Percentiles rank a stretch among this genome's conserved stretches.
Conservation (phyloP, 2,329 filamentous ascomycete genomes). For the Ophiocordyceps unilateralis region DNA sequence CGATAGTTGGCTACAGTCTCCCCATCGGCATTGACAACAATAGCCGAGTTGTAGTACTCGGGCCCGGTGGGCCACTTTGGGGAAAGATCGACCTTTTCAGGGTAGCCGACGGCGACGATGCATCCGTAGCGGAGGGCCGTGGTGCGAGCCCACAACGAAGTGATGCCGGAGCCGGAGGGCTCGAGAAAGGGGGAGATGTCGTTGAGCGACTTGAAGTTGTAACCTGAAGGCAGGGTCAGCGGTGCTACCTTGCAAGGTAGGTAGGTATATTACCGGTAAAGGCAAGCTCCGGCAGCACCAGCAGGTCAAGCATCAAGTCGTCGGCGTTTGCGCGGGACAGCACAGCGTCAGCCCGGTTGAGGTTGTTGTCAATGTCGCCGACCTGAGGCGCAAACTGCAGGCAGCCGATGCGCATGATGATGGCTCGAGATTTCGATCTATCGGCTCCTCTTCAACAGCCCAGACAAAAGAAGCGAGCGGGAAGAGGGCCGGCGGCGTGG, state of each 20-base stretch:
- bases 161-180: slow-evolving; percentile 44
- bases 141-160: slow-evolving; percentile 52
- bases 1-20: slow-evolving; percentile 44
- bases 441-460: neutral
- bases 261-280: no score
- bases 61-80: slow-evolving; percentile 30
- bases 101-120: slow-evolving; percentile 55
- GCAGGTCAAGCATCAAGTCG: slow-evolving; percentile 52
- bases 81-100: slow-evolving; percentile 43
- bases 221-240: slow-evolving; percentile 30
- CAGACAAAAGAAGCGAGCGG: no score
- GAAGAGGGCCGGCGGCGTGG: no score
- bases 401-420: slow-evolving; percentile 48
- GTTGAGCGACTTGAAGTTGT: slow-evolving; percentile 56
- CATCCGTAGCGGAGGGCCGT: slow-evolving; percentile 51
- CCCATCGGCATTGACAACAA: slow-evolving; percentile 39
- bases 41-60: slow-evolving; percentile 36
- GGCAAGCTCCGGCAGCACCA: slow-evolving; percentile 61
- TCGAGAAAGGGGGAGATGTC: slow-evolving; percentile 57
- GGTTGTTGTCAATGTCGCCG: slow-evolving; percentile 52
- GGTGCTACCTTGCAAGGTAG: no score
- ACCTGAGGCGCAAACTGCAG: slow-evolving; percentile 58
- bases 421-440: no score
- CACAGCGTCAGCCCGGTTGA: slow-evolving; percentile 48
- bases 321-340: slow-evolving; percentile 32